Percentiles rank a stretch among this genome's conserved stretches.
Evolutionary conservation across 1,284 basidiomycete genomes (phyloP).

Genomic region (Bjerkandera adusta): DNA sequence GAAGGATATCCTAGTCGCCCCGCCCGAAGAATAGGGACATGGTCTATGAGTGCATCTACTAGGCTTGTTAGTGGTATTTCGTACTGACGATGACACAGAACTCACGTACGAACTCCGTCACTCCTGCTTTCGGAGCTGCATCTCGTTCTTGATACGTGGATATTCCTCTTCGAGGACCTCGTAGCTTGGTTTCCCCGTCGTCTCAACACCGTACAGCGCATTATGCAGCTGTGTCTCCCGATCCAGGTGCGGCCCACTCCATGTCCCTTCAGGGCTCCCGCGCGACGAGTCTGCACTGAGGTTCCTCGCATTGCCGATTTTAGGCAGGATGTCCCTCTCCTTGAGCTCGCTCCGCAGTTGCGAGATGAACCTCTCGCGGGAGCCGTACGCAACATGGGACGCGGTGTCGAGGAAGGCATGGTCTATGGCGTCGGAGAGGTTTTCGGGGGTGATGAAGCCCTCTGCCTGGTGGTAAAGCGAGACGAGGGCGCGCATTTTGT

Average conservation of each 20-base stretch:
- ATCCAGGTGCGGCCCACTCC: conserved; percentile 21
- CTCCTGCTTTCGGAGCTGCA: conserved; percentile 8
- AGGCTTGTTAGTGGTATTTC: too few species aligned
- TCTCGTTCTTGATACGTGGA: conserved; percentile 28
- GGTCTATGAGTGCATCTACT: too few species aligned
- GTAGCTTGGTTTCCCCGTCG: conserved; percentile 47
- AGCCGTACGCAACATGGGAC: conserved; percentile 14
- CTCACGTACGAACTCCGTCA: conserved; percentile 3
- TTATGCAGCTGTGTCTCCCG: conserved; percentile 50
- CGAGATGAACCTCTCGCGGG: conserved; percentile 7
- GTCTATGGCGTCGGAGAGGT: conserved; percentile 61
- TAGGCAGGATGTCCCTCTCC: conserved; percentile 1
- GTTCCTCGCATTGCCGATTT: conserved; percentile 2
- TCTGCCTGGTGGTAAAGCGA: conserved; percentile 70
- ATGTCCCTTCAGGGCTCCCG: conserved; percentile 33
- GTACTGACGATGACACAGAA: too few species aligned
- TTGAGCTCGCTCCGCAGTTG: conserved; percentile 13
- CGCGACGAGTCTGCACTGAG: background rate
- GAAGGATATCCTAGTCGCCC: too few species aligned
- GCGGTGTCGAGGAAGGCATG: conserved; percentile 45
- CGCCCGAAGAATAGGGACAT: too few species aligned
- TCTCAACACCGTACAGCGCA: conserved; percentile 57
- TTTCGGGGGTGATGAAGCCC: conserved; percentile 66
- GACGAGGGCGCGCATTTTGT: conserved; percentile 69
- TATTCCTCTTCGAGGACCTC: conserved; percentile 53